These are phyloP conservation scores for Begonia peltatifolia DNA, from an alignment of 306 rosid species.

Conservation along the genomic window DNA sequence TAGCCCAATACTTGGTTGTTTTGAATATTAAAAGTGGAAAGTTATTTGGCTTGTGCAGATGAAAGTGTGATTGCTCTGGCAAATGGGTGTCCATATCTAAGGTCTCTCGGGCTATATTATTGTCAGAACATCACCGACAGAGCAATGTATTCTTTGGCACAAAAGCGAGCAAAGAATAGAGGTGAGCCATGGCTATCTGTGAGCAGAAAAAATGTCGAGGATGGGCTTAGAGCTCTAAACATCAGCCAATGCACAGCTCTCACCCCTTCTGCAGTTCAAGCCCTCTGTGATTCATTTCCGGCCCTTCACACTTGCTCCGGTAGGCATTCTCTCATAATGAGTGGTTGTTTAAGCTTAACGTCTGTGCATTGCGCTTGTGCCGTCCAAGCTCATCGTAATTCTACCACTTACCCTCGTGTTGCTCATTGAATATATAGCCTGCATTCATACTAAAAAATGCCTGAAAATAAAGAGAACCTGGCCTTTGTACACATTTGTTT, in stretches of 20 bases:
- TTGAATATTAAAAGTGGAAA: too few relatives aligned
- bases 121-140: slow-evolving; percentile 89
- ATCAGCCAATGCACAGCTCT: slow-evolving; percentile 96
- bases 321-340: slow-evolving; percentile 77
- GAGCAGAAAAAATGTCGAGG: neutral
- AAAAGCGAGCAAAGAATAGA: slow-evolving; percentile 59
- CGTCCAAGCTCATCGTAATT: slow-evolving; percentile 49
- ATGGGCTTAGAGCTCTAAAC: slow-evolving; percentile 62
- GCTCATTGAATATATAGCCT: slow-evolving; percentile 38
- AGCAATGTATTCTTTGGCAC: slow-evolving; percentile 90
- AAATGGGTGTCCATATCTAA: slow-evolving; percentile 49
- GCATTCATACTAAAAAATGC: too few relatives aligned
- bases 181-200: too few relatives aligned
- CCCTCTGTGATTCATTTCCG: slow-evolving; percentile 81
- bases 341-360: slow-evolving; percentile 74
- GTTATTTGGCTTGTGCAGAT: too few relatives aligned
- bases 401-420: slow-evolving; percentile 20
- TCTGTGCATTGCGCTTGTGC: slow-evolving; percentile 91
- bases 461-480: too few relatives aligned
- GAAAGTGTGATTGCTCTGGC: slow-evolving; percentile 12
- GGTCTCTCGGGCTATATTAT: slow-evolving; percentile 78
- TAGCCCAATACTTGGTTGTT: too few relatives aligned
- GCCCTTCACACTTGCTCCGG: slow-evolving; percentile 88
- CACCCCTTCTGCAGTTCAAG: slow-evolving; percentile 88
- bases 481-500: too few relatives aligned